A percentile compares a stretch with the other conserved stretches of the same genome.
Evolutionary conservation across 169 alveolate species (phyloP).

Genomic region (Theileria annulata): DNA sequence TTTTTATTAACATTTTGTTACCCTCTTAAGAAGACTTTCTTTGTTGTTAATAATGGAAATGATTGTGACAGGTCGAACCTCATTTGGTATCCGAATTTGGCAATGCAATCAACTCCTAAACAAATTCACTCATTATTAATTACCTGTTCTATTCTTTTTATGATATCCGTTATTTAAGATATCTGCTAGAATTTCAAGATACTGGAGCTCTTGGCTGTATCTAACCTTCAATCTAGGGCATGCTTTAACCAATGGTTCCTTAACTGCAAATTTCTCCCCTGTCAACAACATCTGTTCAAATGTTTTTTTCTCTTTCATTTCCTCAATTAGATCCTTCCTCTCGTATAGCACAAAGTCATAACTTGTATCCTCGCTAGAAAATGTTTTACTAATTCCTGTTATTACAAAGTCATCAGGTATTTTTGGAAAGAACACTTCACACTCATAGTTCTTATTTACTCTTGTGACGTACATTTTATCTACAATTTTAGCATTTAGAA

Average conservation of each 20-base stretch:
- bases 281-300: constrained; percentile 52
- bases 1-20: constrained; percentile 12
- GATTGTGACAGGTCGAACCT: constrained; percentile 89
- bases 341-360: constrained; percentile 72
- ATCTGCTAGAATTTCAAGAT: constrained; percentile 88
- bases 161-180: constrained; percentile 86
- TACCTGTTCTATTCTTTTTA: constrained; percentile 90
- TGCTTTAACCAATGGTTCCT: constrained; percentile 48
- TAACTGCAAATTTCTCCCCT: constrained; percentile 31
- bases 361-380: constrained; percentile 58
- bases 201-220: constrained; percentile 91
- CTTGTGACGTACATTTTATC: constrained; percentile 84
- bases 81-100: constrained; percentile 93
- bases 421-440: constrained; percentile 61
- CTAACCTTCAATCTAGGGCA: constrained; percentile 72
- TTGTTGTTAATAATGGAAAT: constrained; percentile 96
- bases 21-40: constrained; percentile 92
- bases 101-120: constrained; percentile 83
- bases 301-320: neutral
- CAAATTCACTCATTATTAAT: neutral
- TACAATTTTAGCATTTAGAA: constrained; percentile 67
- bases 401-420: constrained; percentile 62
- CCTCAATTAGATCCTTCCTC: constrained; percentile 12
- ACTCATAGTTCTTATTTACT: constrained; percentile 71
- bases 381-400: constrained; percentile 69